Base-by-base conservation (phyloP, 1,139 yeast species). In the Sugiyamaella pinicola region DNA sequence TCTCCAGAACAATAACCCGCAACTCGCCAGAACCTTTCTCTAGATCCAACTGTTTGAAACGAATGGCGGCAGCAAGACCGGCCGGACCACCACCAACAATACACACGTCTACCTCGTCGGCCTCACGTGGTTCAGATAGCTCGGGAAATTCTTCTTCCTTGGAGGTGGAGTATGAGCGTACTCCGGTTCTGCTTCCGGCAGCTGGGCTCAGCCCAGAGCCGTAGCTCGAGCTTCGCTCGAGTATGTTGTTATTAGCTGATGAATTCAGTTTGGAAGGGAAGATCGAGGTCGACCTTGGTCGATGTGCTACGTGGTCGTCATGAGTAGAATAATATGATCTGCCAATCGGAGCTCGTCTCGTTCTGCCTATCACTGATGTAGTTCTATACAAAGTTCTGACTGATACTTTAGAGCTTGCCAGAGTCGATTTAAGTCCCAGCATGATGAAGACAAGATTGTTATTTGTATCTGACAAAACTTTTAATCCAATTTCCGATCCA, bases 21-120 rank as follows among this genome's bases (percentile, higher is more conserved):
- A 87, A 71, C 46, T 85, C 86, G 6, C 87, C 88, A 15, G 72
- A 67, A 2, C 87, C 93, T 13, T 78, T 70, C 60, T 83, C 86
- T 48, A 76, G 74, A 65, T 93, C 98, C 44, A 91, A 73, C 65
- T 89, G 96, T 68, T 93, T 93, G 61, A 90, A 74, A 59, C 81
- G 80, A 58, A 93, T 93, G 12, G 98, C 99, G 1, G 99, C 85
- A 1, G 96, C 93, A 52, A 93, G 75, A 9, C 99, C 99, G 1
- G 98, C 95, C 3, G 98, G 98, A 0, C 99, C 99, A 40, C 96
- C 99, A 37, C 99, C 99, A 1, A 93, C 96, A 47, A 93, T 89
- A 64, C 96, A 87, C 17, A 93, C 95, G 68, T 93, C 99, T 13
- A 89, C 96, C 34, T 80, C 79, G 63, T 93, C 98, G 6, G 78